Conservation (phyloP, 2,329 filamentous ascomycete species). For the Paraphoma sp. region DNA sequence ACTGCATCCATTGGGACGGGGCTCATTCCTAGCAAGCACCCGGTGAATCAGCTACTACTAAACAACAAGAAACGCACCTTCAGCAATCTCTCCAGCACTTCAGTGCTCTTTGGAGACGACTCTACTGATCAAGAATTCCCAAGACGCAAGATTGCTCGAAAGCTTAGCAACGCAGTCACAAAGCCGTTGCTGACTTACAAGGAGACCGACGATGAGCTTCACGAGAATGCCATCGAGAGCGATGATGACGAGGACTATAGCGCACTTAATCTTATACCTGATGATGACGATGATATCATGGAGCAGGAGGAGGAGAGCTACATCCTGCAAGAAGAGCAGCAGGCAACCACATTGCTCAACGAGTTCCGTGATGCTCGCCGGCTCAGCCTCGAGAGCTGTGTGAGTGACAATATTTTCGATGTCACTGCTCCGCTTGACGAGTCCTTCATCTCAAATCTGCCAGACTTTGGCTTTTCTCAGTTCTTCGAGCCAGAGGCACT, state of each 20-base stretch:
- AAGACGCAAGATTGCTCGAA: constrained; percentile 46
- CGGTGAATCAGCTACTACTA: constrained; percentile 34
- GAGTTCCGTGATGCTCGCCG: constrained; percentile 43
- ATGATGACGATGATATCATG: constrained; percentile 80
- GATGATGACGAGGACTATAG: constrained; percentile 64
- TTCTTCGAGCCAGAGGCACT: constrained; percentile 50
- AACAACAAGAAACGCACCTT: constrained; percentile 48
- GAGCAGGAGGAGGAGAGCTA: constrained; percentile 79
- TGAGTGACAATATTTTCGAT: constrained; percentile 43
- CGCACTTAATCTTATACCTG: constrained; percentile 79
- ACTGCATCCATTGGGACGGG: constrained; percentile 35
- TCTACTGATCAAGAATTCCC: constrained; percentile 43
- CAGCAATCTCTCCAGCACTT: constrained; percentile 49
- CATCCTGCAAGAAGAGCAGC: constrained; percentile 60
- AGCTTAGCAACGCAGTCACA: constrained; percentile 40
- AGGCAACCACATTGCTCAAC: constrained; percentile 36
- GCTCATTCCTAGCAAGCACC: constrained; percentile 37
- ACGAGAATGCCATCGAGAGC: constrained; percentile 47
- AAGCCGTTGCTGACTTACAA: constrained; percentile 47
- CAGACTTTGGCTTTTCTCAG: constrained; percentile 43
- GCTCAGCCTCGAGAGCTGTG: constrained; percentile 41
- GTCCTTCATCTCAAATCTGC: constrained; percentile 29
- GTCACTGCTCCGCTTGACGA: constrained; percentile 36
- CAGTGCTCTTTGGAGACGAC: constrained; percentile 45
- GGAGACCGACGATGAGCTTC: constrained; percentile 24